These are phyloP conservation scores for Fraxinus baroniana DNA, from an alignment of 305 asterid genomes.

Conservation along the genomic window DNA sequence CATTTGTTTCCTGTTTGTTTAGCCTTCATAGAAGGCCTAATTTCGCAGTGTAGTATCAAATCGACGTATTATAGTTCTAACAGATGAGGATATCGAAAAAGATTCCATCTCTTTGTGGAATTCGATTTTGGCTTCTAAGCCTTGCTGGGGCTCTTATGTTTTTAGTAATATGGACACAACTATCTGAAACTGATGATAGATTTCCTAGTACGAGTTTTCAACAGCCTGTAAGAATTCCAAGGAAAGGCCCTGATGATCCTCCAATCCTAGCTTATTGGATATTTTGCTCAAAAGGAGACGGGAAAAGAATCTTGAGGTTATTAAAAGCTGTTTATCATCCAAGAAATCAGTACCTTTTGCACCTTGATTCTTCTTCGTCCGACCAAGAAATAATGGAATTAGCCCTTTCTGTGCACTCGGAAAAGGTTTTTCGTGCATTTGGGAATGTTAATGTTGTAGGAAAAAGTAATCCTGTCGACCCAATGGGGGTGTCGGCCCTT, in stretches of 20 bases:
- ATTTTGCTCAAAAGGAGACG: slow-evolving; percentile 42
- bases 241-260: slow-evolving; percentile 38
- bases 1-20: neutral
- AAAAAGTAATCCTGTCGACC: slow-evolving; percentile 36
- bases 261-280: slow-evolving; percentile 55
- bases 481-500: slow-evolving; percentile 42
- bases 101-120: neutral
- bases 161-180: slow-evolving; percentile 19
- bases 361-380: slow-evolving; percentile 38
- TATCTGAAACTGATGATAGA: neutral
- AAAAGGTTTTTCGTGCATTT: slow-evolving; percentile 36
- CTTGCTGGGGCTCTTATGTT: slow-evolving; percentile 21
- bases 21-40: neutral
- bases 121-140: slow-evolving; percentile 29
- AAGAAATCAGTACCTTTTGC: slow-evolving; percentile 53
- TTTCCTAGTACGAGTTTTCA: neutral
- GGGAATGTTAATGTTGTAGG: slow-evolving; percentile 53
- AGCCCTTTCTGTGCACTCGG: slow-evolving; percentile 21
- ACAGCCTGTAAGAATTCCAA: slow-evolving; percentile 20
- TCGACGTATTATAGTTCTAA: neutral
- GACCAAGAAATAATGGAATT: slow-evolving; percentile 30
- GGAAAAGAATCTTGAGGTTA: slow-evolving; percentile 43
- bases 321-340: slow-evolving; percentile 51
- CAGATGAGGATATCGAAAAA: slow-evolving; percentile 6
- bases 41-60: neutral